Conservation (phyloP, 805 yeast species). For the Wickerhamiella azymoides region DNA sequence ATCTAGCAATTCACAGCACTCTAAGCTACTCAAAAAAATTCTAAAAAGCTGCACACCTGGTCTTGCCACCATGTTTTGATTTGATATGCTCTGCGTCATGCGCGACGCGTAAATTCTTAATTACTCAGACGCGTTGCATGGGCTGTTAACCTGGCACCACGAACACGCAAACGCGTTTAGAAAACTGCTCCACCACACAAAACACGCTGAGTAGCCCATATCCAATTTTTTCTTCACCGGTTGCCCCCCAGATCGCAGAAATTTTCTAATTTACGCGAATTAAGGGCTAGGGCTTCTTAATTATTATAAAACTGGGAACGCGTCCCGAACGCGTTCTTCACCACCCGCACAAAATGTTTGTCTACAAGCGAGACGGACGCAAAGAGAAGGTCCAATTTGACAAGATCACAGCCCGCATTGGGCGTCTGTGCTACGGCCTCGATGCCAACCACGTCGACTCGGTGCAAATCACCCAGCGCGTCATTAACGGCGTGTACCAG, state of each 20-base stretch:
- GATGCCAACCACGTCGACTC: constrained; percentile 89
- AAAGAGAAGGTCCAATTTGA: constrained; percentile 91
- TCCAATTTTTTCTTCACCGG: background rate
- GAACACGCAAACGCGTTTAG: background rate
- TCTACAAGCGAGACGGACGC: constrained; percentile 84
- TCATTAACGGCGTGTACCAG: constrained; percentile 89
- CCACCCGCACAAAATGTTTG: constrained; percentile 44
- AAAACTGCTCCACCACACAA: no score
- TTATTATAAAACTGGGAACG: background rate
- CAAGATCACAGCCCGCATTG: constrained; percentile 89
- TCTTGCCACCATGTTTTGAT: background rate
- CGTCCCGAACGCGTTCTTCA: constrained; percentile 4
- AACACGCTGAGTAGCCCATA: background rate
- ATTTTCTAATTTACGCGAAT: background rate
- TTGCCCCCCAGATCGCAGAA: background rate
- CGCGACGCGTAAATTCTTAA: constrained; percentile 10
- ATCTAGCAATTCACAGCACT: no score
- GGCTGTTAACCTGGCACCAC: no score
- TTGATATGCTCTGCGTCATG: background rate
- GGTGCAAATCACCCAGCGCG: constrained; percentile 88
- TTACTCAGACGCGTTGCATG: constrained; percentile 9
- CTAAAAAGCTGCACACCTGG: no score
- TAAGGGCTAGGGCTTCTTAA: constrained; percentile 8
- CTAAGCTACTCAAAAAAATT: no score
- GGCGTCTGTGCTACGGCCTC: constrained; percentile 86